Conservation (phyloP, 129 eudicot genomes). For the Tagetes erecta region DNA sequence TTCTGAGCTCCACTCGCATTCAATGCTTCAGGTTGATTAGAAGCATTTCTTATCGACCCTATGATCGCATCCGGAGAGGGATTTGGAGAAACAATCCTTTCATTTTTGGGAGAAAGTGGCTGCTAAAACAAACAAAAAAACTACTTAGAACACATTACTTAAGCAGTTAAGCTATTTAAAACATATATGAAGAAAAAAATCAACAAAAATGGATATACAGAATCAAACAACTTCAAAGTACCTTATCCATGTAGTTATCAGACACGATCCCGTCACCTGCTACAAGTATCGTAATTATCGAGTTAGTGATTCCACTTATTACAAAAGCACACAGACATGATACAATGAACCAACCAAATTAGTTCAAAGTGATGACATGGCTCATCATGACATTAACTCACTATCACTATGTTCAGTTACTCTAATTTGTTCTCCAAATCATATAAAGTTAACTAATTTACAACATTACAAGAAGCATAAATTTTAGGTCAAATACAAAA, state of each 20-base stretch:
- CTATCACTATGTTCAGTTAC: conserved; percentile 4
- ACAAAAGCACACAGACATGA: conserved; percentile 11
- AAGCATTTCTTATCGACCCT: conserved; percentile 51
- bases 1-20: conserved; percentile 56
- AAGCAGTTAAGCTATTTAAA: conserved; percentile 31
- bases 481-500: background rate
- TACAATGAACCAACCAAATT: background rate
- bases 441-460: background rate
- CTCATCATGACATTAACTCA: conserved; percentile 4
- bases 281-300: conserved; percentile 7
- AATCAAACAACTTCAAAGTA: conserved; percentile 21
- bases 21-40: conserved; percentile 49
- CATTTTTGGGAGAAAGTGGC: conserved; percentile 80
- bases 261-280: conserved; percentile 66
- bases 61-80: conserved; percentile 64
- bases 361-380: background rate
- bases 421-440: conserved; percentile 4
- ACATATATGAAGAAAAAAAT: conserved; percentile 13
- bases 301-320: background rate
- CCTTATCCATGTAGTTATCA: conserved; percentile 68
- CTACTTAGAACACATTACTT: conserved; percentile 25
- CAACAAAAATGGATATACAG: background rate
- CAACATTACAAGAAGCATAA: background rate
- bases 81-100: conserved; percentile 66
- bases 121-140: conserved; percentile 39